These are phyloP conservation scores for Clitopilus hobsonii DNA, from an alignment of 768 basidiomycete species.

Conservation along the genomic window DNA sequence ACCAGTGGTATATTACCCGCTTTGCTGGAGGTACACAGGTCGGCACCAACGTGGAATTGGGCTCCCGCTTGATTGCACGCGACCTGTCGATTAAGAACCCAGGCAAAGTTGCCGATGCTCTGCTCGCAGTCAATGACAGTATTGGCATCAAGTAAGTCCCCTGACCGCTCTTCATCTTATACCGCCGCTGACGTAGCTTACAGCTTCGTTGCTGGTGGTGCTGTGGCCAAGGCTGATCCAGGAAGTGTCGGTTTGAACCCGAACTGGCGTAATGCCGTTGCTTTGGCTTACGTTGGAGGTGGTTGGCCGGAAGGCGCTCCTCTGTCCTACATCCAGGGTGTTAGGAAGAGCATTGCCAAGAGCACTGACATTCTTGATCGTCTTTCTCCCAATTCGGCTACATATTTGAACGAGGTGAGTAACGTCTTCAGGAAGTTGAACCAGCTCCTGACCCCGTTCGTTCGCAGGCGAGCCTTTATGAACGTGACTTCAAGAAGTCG, in stretches of 20 bases:
- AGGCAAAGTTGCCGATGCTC: neutral
- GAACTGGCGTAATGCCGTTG: neutral
- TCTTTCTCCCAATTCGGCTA: neutral
- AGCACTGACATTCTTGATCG: neutral
- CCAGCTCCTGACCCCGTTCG: neutral
- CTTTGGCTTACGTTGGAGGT: neutral
- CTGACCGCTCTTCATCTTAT: neutral
- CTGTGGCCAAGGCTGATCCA: neutral
- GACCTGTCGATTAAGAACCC: neutral
- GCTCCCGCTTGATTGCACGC: constrained; percentile 1
- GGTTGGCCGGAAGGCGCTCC: neutral
- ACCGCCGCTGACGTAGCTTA: neutral
- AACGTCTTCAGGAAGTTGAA: neutral
- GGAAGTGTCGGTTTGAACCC: neutral
- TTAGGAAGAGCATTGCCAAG: neutral
- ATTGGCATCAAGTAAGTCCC: constrained; percentile 11
- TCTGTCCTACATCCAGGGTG: neutral
- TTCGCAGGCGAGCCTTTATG: constrained; percentile 36
- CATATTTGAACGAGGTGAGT: constrained; percentile 7
- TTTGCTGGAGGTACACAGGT: constrained; percentile 1
- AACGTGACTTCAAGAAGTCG: constrained; percentile 32
- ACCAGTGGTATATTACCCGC: neutral
- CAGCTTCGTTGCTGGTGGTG: neutral
- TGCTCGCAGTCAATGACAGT: neutral
- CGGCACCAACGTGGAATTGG: constrained; percentile 5